phyloP scores from a whole-genome alignment of 1,284 basidiomycete genomes.

The Sphagnurus paluster region DNA sequence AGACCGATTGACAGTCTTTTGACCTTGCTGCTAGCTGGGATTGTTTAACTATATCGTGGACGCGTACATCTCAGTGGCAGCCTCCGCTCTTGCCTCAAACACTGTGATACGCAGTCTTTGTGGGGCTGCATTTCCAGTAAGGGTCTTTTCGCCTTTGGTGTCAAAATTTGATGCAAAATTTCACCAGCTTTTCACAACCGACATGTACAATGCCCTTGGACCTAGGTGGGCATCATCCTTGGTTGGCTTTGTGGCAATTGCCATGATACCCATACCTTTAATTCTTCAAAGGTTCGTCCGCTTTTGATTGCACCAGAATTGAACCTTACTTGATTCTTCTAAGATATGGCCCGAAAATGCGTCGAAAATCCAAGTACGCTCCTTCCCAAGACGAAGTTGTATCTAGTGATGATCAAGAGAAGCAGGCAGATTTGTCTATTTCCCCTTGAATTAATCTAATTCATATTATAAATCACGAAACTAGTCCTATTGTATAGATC shows the following conservation, averaged over 20 bases:
- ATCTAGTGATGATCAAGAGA: background rate
- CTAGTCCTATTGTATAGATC: no score
- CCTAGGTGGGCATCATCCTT: slow-evolving; percentile 59
- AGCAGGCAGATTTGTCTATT: background rate
- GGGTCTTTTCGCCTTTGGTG: slow-evolving; percentile 11
- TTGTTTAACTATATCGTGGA: slow-evolving; percentile 62
- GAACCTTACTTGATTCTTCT: background rate
- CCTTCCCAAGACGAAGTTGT: slow-evolving; percentile 22
- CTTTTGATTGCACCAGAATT: background rate
- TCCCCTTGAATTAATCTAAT: no score
- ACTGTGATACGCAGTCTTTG: slow-evolving; percentile 56
- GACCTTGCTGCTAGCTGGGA: slow-evolving; percentile 37
- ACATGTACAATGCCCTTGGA: slow-evolving; percentile 53
- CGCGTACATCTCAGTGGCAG: slow-evolving; percentile 54
- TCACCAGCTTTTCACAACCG: slow-evolving; percentile 48
- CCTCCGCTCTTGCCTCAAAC: slow-evolving; percentile 57
- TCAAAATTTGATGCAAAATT: background rate
- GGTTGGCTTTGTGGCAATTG: slow-evolving; percentile 49
- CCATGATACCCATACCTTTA: slow-evolving; percentile 57
- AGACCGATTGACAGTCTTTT: slow-evolving; percentile 1
- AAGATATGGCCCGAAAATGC: slow-evolving; percentile 46
- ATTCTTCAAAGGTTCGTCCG: slow-evolving; percentile 40
- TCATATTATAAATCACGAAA: no score
- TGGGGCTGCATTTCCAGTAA: slow-evolving; percentile 61
- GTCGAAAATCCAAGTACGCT: slow-evolving; percentile 44